A percentile compares a stretch with the other conserved stretches of the same genome.
Conservation (phyloP, 495 filamentous ascomycete genomes). For the Amorphotheca resinae region DNA sequence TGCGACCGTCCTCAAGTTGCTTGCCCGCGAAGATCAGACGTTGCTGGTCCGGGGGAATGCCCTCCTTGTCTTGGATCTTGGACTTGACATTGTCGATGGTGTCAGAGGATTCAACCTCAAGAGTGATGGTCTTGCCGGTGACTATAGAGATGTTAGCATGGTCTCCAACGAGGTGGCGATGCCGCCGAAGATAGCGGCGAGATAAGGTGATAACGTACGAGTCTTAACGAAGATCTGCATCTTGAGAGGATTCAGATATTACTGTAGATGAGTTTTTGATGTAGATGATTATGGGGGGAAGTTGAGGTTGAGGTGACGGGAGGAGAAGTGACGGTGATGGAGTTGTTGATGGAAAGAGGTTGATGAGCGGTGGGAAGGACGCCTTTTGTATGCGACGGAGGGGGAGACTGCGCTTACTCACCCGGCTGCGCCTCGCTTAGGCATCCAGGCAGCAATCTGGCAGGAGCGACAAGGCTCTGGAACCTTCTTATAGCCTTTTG, state of each 20-base stretch:
- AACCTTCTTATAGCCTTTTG: no score
- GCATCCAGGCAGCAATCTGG: no score
- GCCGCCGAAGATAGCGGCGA: constrained; percentile 4
- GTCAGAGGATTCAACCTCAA: constrained; percentile 96
- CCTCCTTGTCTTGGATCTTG: constrained; percentile 99
- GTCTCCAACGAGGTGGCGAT: constrained; percentile 22
- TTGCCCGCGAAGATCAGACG: constrained; percentile 98
- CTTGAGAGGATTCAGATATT: background rate
- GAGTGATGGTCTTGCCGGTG: constrained; percentile 98
- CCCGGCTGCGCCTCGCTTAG: no score
- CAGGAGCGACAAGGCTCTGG: background rate
- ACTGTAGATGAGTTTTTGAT: constrained; percentile 9
- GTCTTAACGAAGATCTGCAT: constrained; percentile 99
- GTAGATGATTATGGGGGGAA: constrained; percentile 1
- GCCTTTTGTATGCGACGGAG: background rate
- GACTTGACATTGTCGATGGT: constrained; percentile 99
- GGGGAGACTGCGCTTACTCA: background rate
- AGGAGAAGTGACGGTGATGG: constrained; percentile 15
- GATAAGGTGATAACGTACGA: constrained; percentile 40
- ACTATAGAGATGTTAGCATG: constrained; percentile 35
- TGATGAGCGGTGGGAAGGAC: background rate
- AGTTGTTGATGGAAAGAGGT: background rate
- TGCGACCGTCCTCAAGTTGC: constrained; percentile 95
- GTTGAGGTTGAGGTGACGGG: constrained; percentile 1
- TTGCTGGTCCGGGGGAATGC: constrained; percentile 95